A percentile compares a stretch with the other conserved stretches of the same genome.
Conservation (phyloP, 306 rosid species). For the Sophora flavescens region DNA sequence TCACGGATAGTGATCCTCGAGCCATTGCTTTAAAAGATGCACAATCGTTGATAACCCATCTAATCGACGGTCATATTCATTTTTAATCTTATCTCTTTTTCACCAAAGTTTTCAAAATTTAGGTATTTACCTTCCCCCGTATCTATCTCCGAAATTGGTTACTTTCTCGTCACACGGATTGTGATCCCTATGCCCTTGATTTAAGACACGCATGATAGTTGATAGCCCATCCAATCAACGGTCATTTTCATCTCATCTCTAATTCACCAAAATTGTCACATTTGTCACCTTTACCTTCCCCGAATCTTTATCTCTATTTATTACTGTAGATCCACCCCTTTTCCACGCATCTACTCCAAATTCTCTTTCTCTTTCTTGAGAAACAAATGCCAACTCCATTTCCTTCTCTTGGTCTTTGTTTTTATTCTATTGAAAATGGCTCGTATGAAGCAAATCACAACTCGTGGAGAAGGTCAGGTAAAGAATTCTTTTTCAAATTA, state of each 20-base stretch:
- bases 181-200: constrained; percentile 9
- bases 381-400: neutral
- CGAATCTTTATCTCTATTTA: neutral
- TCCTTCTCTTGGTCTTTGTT: no score
- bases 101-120: no score
- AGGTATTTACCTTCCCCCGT: no score
- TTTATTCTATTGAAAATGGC: constrained; percentile 35
- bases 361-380: neutral
- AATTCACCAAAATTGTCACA: neutral
- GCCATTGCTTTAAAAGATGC: no score
- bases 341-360: neutral
- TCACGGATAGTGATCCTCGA: no score
- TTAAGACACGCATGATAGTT: neutral
- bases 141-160: no score
- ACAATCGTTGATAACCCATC: no score
- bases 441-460: constrained; percentile 47
- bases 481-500: no score
- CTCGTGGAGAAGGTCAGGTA: neutral
- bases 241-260: neutral
- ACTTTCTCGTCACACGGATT: constrained; percentile 15
- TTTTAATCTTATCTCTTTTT: no score
- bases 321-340: no score
- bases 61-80: no score
- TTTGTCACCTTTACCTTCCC: constrained; percentile 28
- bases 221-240: constrained; percentile 8